Evolutionary conservation across 352 stramenopile species (phyloP).

Genomic region (Phytophthora ramorum): DNA sequence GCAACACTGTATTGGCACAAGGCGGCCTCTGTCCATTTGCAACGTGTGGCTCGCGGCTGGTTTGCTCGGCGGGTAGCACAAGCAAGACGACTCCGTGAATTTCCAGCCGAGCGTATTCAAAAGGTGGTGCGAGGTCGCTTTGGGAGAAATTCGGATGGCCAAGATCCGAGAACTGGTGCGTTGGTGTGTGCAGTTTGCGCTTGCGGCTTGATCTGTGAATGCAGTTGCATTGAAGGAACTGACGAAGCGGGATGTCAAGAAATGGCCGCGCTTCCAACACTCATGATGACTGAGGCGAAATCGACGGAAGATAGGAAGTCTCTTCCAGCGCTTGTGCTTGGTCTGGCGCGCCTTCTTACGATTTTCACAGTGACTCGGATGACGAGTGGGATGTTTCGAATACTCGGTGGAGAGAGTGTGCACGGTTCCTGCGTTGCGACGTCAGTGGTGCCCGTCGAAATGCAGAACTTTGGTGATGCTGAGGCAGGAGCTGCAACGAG

Average conservation of each 20-base stretch:
- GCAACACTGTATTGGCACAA: constrained; percentile 72
- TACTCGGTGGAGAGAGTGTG: constrained; percentile 69
- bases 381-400: constrained; percentile 54
- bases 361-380: constrained; percentile 67
- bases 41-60: constrained; percentile 62
- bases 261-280: constrained; percentile 54
- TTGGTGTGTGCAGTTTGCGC: constrained; percentile 33
- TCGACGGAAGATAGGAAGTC: constrained; percentile 9
- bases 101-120: constrained; percentile 46
- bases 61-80: constrained; percentile 49
- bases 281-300: constrained; percentile 19
- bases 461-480: constrained; percentile 59
- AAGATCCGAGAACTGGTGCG: constrained; percentile 55
- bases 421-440: constrained; percentile 58
- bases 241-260: constrained; percentile 48
- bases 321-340: constrained; percentile 66
- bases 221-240: constrained; percentile 63
- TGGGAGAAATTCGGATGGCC: constrained; percentile 64
- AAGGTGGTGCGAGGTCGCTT: constrained; percentile 61
- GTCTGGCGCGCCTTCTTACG: constrained; percentile 75
- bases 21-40: constrained; percentile 60
- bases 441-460: constrained; percentile 51
- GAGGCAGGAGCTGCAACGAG: constrained; percentile 38
- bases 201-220: constrained; percentile 25
- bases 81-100: constrained; percentile 23